Percentiles rank a stretch among this genome's conserved stretches.
Conservation (phyloP, 2,329 filamentous ascomycete genomes). For the Ophiostoma triangulosporum region DNA sequence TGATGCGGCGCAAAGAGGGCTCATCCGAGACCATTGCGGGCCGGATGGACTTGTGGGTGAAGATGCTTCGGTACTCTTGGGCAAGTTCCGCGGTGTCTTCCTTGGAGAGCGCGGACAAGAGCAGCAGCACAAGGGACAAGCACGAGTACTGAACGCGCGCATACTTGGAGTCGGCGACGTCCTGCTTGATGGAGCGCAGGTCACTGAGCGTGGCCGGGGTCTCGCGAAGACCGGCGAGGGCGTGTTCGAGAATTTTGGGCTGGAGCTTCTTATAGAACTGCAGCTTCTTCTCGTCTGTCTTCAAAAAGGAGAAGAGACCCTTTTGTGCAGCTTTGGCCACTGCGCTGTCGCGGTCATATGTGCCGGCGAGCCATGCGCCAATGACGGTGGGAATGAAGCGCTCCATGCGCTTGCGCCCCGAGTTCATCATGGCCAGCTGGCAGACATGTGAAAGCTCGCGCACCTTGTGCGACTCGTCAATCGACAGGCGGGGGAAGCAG, state of each 20-base stretch:
- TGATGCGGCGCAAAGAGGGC: slow-evolving; percentile 33
- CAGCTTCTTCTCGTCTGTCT: slow-evolving; percentile 62
- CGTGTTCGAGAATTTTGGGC: slow-evolving; percentile 66
- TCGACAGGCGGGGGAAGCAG: slow-evolving; percentile 77
- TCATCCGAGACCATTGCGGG: slow-evolving; percentile 49
- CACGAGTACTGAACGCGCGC: slow-evolving; percentile 53
- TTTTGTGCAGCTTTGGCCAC: slow-evolving; percentile 66
- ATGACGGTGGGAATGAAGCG: slow-evolving; percentile 64
- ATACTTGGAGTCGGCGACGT: slow-evolving; percentile 81
- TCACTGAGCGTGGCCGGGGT: slow-evolving; percentile 75
- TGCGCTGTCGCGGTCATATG: slow-evolving; percentile 70
- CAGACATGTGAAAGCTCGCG: slow-evolving; percentile 73
- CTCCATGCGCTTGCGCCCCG: slow-evolving; percentile 69
- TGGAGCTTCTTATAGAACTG: slow-evolving; percentile 76
- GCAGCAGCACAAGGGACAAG: slow-evolving; percentile 39
- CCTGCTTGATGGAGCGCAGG: slow-evolving; percentile 66
- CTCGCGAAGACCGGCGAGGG: slow-evolving; percentile 66
- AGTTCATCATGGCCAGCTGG: slow-evolving; percentile 49
- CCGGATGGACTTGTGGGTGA: slow-evolving; percentile 56
- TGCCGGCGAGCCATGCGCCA: slow-evolving; percentile 80
- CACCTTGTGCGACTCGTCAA: slow-evolving; percentile 77
- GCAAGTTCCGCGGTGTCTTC: slow-evolving; percentile 46
- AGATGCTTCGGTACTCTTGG: slow-evolving; percentile 49
- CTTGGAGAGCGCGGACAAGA: slow-evolving; percentile 34
- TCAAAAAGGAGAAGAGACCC: slow-evolving; percentile 62